Percentiles rank a stretch among this genome's conserved stretches.
Conservation (phyloP, 2,329 filamentous ascomycete genomes). For the Aspergillus fumigatus region DNA sequence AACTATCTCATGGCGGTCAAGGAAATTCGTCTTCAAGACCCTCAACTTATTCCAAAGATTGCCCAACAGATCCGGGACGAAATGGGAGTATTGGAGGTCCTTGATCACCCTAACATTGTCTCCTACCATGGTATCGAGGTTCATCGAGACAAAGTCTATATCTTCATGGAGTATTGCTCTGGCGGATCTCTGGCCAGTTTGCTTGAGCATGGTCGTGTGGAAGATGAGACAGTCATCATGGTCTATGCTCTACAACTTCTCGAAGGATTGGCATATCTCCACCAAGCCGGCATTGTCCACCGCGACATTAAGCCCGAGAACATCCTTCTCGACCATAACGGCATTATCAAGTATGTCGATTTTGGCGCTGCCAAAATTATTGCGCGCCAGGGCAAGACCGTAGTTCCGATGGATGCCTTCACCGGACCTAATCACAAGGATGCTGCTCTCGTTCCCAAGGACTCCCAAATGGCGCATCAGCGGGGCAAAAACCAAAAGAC, state of each 20-base stretch:
- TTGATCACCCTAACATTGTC: slow-evolving; percentile 96
- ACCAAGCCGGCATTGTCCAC: slow-evolving; percentile 87
- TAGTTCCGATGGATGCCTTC: slow-evolving; percentile 61
- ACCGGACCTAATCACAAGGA: slow-evolving; percentile 41
- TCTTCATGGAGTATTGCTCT: slow-evolving; percentile 99
- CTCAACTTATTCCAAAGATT: slow-evolving; percentile 90
- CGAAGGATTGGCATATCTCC: slow-evolving; percentile 88
- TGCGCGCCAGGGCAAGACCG: slow-evolving; percentile 83
- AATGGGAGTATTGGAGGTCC: slow-evolving; percentile 90
- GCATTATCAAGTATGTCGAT: slow-evolving; percentile 98
- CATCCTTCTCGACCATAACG: slow-evolving; percentile 93
- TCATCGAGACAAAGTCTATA: slow-evolving; percentile 98
- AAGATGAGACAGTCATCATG: slow-evolving; percentile 96
- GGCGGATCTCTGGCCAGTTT: slow-evolving; percentile 86
- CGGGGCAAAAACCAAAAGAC: slow-evolving; percentile 65
- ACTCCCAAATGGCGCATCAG: slow-evolving; percentile 25
- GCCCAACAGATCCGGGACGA: slow-evolving; percentile 93
- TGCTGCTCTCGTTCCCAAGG: slow-evolving; percentile 23
- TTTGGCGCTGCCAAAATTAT: slow-evolving; percentile 98
- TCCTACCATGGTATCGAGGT: slow-evolving; percentile 98
- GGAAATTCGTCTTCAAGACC: slow-evolving; percentile 94
- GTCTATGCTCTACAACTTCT: slow-evolving; percentile 92
- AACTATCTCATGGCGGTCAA: slow-evolving; percentile 98
- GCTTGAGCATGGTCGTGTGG: slow-evolving; percentile 91
- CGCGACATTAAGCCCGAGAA: slow-evolving; percentile 98